Evolutionary conservation across 2,329 filamentous ascomycete genomes (phyloP).

Genomic region (Elsinoe fawcettii): DNA sequence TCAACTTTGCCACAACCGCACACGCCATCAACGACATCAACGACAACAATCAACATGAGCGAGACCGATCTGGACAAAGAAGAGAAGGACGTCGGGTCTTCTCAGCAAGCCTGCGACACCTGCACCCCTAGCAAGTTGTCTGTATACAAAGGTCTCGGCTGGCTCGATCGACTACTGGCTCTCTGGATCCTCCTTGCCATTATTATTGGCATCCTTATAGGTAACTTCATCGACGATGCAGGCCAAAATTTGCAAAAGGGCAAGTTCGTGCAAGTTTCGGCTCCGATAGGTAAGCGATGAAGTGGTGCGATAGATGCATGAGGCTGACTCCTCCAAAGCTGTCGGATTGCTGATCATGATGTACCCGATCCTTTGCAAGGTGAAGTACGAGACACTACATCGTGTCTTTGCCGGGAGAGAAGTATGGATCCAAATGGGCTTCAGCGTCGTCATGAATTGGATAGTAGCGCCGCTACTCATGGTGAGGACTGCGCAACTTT

Average conservation of each 20-base stretch:
- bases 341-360: constrained; percentile 83
- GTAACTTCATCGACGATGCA: constrained; percentile 62
- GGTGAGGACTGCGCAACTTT: constrained; percentile 38
- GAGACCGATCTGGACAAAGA: background rate
- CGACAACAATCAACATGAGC: background rate
- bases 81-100: background rate
- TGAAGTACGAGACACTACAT: constrained; percentile 69
- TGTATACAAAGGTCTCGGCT: constrained; percentile 35
- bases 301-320: background rate
- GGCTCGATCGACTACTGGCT: constrained; percentile 40
- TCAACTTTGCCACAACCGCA: no score
- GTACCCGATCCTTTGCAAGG: constrained; percentile 87
- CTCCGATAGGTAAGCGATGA: constrained; percentile 52
- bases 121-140: constrained; percentile 13
- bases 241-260: constrained; percentile 59
- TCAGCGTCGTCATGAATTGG: constrained; percentile 76
- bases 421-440: constrained; percentile 71
- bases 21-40: no score
- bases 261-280: constrained; percentile 61
- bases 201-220: constrained; percentile 64
- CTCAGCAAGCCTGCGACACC: background rate
- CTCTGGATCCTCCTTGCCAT: constrained; percentile 71
- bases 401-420: constrained; percentile 51
- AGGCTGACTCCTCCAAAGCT: constrained; percentile 35
- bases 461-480: constrained; percentile 74